Percentiles rank a stretch among this genome's conserved stretches.
These are phyloP conservation scores for Eucalyptus viminalis DNA, from an alignment of 345 rosid species.

Conservation along the genomic window DNA sequence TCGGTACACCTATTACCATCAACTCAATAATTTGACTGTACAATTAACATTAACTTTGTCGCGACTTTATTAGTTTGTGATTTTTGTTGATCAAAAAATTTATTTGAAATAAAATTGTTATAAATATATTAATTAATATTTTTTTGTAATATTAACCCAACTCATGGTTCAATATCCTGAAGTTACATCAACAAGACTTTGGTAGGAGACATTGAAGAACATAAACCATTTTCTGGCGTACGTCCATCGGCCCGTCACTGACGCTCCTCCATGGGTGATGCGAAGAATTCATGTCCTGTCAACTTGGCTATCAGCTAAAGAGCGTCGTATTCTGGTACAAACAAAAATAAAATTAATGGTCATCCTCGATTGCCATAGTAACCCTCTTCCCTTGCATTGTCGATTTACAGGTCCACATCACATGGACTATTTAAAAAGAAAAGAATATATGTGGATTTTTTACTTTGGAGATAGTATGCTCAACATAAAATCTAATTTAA, in stretches of 20 bases:
- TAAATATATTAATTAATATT: accelerated
- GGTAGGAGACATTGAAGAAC: not conserved
- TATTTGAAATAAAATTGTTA: accelerated
- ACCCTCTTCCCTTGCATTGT: not conserved
- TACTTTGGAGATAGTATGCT: not conserved
- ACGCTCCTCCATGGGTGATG: not conserved
- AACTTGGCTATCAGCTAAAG: not conserved
- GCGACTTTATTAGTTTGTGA: accelerated
- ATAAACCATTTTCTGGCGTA: not conserved
- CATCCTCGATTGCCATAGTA: accelerated
- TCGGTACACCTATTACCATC: accelerated
- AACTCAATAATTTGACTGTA: too few species aligned
- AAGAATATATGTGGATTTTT: not conserved
- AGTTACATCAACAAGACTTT: accelerated
- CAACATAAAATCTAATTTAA: not conserved
- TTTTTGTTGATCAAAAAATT: too few species aligned
- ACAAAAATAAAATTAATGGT: not conserved
- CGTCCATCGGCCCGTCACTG: not conserved
- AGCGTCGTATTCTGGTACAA: not conserved
- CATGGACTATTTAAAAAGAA: not conserved
- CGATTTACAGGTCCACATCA: not conserved
- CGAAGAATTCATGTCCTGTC: not conserved
- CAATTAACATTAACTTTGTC: too few species aligned
- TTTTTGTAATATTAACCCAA: too few species aligned
- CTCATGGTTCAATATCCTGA: accelerated